These are phyloP conservation scores for Eucommia ulmoides DNA, from an alignment of 257 asterid genomes.

Conservation along the genomic window DNA sequence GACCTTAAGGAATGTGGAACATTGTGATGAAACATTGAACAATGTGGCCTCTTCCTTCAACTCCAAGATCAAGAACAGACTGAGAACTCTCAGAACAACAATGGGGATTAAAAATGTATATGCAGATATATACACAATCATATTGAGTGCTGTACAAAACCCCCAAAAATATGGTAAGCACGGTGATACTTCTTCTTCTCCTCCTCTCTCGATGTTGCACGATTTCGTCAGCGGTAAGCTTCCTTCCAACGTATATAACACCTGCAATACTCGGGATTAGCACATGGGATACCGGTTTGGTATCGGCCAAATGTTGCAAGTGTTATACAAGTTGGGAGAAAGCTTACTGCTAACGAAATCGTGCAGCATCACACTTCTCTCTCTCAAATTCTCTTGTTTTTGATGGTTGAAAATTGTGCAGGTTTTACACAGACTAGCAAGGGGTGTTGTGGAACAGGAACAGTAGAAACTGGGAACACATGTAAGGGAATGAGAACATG, in stretches of 20 bases:
- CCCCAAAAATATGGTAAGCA: slow-evolving; percentile 31
- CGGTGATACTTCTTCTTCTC: too few species aligned
- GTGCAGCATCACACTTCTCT: too few species aligned
- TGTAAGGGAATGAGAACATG: slow-evolving; percentile 32
- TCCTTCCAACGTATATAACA: neutral
- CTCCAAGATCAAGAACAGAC: slow-evolving; percentile 14
- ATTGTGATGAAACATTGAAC: slow-evolving; percentile 27
- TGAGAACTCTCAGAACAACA: slow-evolving; percentile 11
- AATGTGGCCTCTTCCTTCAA: slow-evolving; percentile 30
- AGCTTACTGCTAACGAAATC: neutral
- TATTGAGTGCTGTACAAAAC: slow-evolving; percentile 17
- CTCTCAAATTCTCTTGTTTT: neutral
- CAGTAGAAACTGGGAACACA: slow-evolving; percentile 22
- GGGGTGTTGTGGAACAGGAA: slow-evolving; percentile 50
- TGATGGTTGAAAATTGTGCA: slow-evolving; percentile 5
- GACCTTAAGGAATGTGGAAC: slow-evolving; percentile 17
- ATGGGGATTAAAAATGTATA: slow-evolving; percentile 15
- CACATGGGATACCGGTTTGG: neutral
- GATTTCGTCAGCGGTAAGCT: too few species aligned
- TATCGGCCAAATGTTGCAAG: too few species aligned
- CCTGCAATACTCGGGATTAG: neutral
- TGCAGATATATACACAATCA: slow-evolving; percentile 22
- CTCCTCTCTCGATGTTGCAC: too few species aligned
- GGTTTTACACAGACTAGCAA: slow-evolving; percentile 34
- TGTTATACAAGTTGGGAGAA: neutral